Percentiles rank a stretch among this genome's conserved stretches.
phyloP scores from a whole-genome alignment of 202 grass and related monocot genomes.

The Cymbopogon flexuosus region DNA sequence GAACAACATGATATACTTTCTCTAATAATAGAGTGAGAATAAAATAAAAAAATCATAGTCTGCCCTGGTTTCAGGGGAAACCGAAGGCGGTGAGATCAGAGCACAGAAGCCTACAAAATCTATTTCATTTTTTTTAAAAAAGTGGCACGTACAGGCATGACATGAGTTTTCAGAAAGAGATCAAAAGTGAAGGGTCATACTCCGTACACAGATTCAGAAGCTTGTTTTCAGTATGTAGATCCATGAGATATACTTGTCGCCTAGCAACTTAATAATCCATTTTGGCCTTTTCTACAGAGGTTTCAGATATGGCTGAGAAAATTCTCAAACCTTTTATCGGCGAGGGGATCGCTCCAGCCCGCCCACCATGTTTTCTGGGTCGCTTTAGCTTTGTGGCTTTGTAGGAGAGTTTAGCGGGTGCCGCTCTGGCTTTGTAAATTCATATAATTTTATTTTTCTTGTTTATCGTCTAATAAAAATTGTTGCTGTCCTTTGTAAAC shows the following conservation, averaged over 20 bases:
- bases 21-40: not conserved
- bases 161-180: not conserved
- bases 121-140: not conserved
- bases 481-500: too few species aligned
- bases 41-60: not conserved
- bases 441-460: too few species aligned
- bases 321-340: not conserved
- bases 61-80: not conserved
- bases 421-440: too few species aligned
- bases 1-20: not conserved
- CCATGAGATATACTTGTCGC: not conserved
- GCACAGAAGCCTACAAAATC: not conserved
- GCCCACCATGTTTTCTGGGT: too few species aligned
- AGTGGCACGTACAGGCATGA: not conserved
- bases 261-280: not conserved
- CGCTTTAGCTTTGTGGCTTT: too few species aligned
- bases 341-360: too few species aligned
- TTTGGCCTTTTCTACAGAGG: not conserved
- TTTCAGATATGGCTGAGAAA: not conserved
- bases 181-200: not conserved
- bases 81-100: not conserved
- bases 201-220: not conserved
- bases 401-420: too few species aligned
- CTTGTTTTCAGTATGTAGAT: not conserved
- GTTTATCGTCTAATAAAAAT: too few species aligned